Conservation (phyloP, 768 basidiomycete genomes). For the Calvatia gigantea region DNA sequence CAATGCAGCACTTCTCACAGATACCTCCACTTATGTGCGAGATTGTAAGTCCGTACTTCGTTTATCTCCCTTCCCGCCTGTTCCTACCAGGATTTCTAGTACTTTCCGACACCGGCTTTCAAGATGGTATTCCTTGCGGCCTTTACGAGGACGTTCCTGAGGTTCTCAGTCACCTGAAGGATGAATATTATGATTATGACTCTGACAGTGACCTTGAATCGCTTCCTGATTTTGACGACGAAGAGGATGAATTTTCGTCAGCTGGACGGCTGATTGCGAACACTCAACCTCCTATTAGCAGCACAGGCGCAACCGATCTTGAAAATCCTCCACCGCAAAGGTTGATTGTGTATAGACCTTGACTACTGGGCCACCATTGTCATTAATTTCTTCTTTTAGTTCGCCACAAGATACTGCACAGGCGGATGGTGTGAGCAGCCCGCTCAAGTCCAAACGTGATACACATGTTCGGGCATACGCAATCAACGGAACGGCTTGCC, state of each 20-base stretch:
- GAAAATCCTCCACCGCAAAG: too few relatives aligned
- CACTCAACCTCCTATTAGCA: too few relatives aligned
- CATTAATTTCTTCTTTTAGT: too few relatives aligned
- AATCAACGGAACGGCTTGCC: conserved; percentile 10
- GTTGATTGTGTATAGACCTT: too few relatives aligned
- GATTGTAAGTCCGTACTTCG: conserved; percentile 1
- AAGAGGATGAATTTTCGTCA: not conserved
- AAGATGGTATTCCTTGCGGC: not conserved
- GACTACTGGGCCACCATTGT: too few relatives aligned
- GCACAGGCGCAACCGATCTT: too few relatives aligned
- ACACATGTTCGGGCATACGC: not conserved
- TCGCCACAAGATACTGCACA: too few relatives aligned
- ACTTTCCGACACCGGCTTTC: not conserved
- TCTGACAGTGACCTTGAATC: conserved; percentile 12
- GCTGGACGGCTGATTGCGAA: not conserved
- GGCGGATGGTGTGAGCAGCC: too few relatives aligned
- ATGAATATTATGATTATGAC: conserved; percentile 1
- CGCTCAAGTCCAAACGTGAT: not conserved
- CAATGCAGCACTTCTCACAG: not conserved
- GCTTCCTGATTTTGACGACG: not conserved
- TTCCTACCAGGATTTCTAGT: not conserved
- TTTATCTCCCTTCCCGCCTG: not conserved
- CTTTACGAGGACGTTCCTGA: not conserved
- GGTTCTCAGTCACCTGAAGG: not conserved
- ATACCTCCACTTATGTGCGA: not conserved